Conservation (phyloP, 305 asterid species). For the Coffea humblotiana region DNA sequence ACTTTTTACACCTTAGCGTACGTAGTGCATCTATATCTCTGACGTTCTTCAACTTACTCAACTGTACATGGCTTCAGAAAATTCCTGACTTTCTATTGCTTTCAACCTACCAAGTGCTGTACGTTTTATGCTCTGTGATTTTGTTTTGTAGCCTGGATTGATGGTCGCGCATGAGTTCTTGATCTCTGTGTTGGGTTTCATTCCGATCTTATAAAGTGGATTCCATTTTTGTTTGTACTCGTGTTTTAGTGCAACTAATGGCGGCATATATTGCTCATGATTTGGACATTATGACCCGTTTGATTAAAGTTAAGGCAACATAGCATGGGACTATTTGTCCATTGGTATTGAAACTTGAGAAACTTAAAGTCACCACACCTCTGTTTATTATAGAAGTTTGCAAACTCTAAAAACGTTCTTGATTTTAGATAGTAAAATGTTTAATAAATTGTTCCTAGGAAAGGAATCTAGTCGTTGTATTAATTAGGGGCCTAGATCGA, state of each 20-base stretch:
- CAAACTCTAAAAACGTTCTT: too few species aligned
- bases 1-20: too few species aligned
- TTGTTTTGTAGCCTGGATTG: slow-evolving; percentile 40
- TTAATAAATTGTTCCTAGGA: too few species aligned
- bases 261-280: slow-evolving; percentile 34
- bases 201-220: background rate
- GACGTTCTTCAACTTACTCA: background rate
- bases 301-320: slow-evolving; percentile 38
- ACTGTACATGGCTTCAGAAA: background rate
- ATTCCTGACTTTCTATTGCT: background rate
- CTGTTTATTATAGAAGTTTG: background rate
- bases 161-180: slow-evolving; percentile 42
- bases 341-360: slow-evolving; percentile 4
- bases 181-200: slow-evolving; percentile 23
- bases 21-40: too few species aligned
- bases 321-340: slow-evolving; percentile 32
- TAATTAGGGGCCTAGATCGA: too few species aligned
- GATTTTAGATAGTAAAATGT: too few species aligned
- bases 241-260: slow-evolving; percentile 21
- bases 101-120: background rate
- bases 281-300: slow-evolving; percentile 41
- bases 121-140: slow-evolving; percentile 5
- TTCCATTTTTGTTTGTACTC: slow-evolving; percentile 25
- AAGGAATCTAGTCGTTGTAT: too few species aligned
- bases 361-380: too few species aligned